Percentiles rank a stretch among this genome's conserved stretches.
These are phyloP conservation scores for Russula olivacea DNA, from an alignment of 768 basidiomycete genomes.

Conservation along the genomic window DNA sequence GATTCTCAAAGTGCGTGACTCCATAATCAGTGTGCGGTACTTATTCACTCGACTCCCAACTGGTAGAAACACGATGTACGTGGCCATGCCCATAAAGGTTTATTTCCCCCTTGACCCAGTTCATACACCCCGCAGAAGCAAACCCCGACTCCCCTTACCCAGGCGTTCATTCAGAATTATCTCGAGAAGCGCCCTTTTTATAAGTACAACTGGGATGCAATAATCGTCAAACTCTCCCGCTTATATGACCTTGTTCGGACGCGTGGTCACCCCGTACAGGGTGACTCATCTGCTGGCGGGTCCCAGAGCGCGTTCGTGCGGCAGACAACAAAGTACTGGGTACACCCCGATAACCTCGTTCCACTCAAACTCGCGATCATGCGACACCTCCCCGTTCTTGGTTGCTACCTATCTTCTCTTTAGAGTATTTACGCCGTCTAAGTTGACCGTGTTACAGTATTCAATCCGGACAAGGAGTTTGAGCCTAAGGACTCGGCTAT, in stretches of 20 bases:
- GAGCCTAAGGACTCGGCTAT: slow-evolving; percentile 87
- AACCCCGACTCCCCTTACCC: slow-evolving; percentile 75
- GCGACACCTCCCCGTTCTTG: slow-evolving; percentile 87
- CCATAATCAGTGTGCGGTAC: neutral
- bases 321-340: slow-evolving; percentile 99
- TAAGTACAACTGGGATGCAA: slow-evolving; percentile 91
- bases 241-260: slow-evolving; percentile 94
- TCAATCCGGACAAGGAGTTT: slow-evolving; percentile 90
- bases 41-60: neutral
- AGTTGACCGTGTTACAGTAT: slow-evolving; percentile 49
- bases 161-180: slow-evolving; percentile 84
- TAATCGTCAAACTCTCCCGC: slow-evolving; percentile 94
- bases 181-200: slow-evolving; percentile 95
- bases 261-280: slow-evolving; percentile 87
- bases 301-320: slow-evolving; percentile 96
- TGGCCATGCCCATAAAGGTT: slow-evolving; percentile 10
- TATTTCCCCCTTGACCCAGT: neutral
- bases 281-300: slow-evolving; percentile 92
- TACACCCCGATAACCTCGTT: slow-evolving; percentile 92
- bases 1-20: slow-evolving; percentile 71
- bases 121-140: slow-evolving; percentile 62
- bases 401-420: slow-evolving; percentile 38
- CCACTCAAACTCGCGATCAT: slow-evolving; percentile 91
- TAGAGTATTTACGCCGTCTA: neutral
- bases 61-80: slow-evolving; percentile 86